Evolutionary conservation across 2,329 filamentous ascomycete species (phyloP).

Genomic region (Metarhizium sp.): DNA sequence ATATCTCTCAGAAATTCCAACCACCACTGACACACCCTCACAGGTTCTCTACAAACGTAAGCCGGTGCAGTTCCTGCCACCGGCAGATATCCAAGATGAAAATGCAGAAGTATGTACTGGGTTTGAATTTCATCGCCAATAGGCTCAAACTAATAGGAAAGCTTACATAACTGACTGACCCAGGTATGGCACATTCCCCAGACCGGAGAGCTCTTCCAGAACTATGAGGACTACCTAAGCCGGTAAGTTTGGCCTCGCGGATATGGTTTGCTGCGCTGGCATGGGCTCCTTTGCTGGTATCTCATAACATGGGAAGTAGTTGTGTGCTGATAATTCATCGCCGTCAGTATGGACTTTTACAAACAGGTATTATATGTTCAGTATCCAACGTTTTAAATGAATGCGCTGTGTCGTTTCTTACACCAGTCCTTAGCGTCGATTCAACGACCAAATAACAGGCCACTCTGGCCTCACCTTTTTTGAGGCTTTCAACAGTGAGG

Average conservation of each 20-base stretch:
- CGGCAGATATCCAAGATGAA: conserved; percentile 67
- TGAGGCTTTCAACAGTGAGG: conserved; percentile 84
- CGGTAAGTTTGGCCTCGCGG: conserved; percentile 46
- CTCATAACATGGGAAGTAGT: neutral
- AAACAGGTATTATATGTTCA: conserved; percentile 53
- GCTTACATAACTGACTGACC: neutral
- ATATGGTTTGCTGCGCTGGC: neutral
- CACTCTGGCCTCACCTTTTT: conserved; percentile 89
- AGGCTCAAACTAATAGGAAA: neutral
- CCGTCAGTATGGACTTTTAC: conserved; percentile 76
- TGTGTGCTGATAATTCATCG: conserved; percentile 9
- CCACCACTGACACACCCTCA: conserved; percentile 7
- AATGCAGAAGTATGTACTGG: conserved; percentile 60
- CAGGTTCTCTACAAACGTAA: conserved; percentile 96
- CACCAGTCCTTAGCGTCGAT: conserved; percentile 53
- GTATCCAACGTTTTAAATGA: neutral
- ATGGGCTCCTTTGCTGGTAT: neutral
- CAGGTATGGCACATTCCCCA: conserved; percentile 88
- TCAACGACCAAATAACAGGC: conserved; percentile 93
- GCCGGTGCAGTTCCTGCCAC: conserved; percentile 73
- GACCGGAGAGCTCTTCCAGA: conserved; percentile 81
- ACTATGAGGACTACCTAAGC: conserved; percentile 79
- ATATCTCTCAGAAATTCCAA: neutral
- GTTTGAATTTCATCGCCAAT: conserved; percentile 1
- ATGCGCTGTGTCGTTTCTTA: neutral